phyloP scores from a whole-genome alignment of 2,329 filamentous ascomycete species.

The Cladophialophora exuberans region DNA sequence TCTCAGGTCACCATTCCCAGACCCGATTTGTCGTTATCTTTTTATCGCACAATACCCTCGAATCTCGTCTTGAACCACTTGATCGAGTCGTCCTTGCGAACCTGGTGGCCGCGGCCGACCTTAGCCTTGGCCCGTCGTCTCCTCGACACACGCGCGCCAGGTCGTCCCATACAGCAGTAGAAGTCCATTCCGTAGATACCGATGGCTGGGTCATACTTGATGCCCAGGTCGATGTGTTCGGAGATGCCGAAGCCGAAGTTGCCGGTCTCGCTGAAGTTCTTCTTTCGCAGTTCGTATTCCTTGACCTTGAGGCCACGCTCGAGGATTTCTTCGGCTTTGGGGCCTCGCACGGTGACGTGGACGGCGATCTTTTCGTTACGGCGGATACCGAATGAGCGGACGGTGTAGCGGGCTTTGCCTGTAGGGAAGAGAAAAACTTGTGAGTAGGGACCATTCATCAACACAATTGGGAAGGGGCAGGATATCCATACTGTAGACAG shows the following conservation, averaged over 20 bases:
- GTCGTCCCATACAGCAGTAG: conserved; percentile 99
- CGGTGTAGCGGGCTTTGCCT: conserved; percentile 99
- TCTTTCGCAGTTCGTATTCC: conserved; percentile 99
- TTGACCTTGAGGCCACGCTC: conserved; percentile 99
- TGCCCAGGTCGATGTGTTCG: conserved; percentile 99
- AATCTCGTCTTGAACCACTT: conserved; percentile 98
- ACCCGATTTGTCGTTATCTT: neutral
- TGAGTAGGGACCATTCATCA: no score
- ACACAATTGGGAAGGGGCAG: conserved; percentile 7
- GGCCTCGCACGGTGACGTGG: conserved; percentile 98
- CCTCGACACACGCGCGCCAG: conserved; percentile 96
- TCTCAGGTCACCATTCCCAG: neutral
- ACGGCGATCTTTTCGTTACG: conserved; percentile 99
- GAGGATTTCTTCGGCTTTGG: conserved; percentile 99
- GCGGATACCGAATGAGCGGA: conserved; percentile 99
- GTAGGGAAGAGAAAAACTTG: no score
- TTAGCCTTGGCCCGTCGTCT: conserved; percentile 85
- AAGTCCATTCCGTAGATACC: conserved; percentile 99
- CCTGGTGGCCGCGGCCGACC: conserved; percentile 87
- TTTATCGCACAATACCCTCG: conserved; percentile 98
- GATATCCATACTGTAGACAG: conserved; percentile 85
- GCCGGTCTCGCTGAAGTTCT: conserved; percentile 99
- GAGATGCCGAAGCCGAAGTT: conserved; percentile 99
- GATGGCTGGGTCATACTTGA: conserved; percentile 99
- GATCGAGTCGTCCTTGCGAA: conserved; percentile 92